These are phyloP conservation scores for Chlamydomonas sphaeroides DNA, from an alignment of 139 green algal species.

Conservation along the genomic window DNA sequence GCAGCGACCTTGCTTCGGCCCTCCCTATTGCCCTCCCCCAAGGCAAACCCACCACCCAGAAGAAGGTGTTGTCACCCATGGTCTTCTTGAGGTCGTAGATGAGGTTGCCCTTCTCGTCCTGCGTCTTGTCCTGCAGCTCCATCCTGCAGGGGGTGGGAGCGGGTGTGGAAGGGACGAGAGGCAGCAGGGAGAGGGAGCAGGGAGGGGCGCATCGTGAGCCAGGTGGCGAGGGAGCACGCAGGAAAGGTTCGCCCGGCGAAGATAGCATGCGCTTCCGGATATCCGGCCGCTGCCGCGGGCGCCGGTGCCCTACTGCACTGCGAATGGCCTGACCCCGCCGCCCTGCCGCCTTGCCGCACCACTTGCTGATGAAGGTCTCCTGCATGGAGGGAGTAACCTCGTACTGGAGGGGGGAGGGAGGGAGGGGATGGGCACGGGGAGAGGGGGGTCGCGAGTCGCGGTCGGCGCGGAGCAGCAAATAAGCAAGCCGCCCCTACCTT, in stretches of 20 bases:
- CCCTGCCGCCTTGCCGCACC: not conserved
- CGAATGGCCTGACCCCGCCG: not conserved
- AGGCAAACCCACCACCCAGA: not conserved
- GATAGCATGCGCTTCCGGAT: not conserved
- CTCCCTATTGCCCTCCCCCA: no score
- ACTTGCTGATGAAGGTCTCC: conserved; percentile 14
- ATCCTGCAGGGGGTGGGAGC: not conserved
- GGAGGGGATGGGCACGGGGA: no score
- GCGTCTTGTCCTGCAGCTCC: not conserved
- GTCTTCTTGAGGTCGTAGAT: conserved; percentile 40
- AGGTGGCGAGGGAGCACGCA: not conserved
- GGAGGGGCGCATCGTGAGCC: not conserved
- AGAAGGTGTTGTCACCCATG: conserved; percentile 26
- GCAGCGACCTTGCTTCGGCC: no score
- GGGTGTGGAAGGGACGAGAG: not conserved
- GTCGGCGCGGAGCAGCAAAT: no score
- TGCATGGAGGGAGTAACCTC: conserved; percentile 20
- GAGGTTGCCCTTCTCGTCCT: not conserved
- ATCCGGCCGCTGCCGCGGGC: no score
- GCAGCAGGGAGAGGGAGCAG: not conserved
- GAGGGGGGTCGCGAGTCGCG: no score
- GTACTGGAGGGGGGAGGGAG: no score
- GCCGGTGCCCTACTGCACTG: not conserved
- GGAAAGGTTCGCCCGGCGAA: not conserved
- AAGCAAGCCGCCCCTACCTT: no score